Percentiles rank a stretch among this genome's conserved stretches.
phyloP scores from a whole-genome alignment of 176 grass and related monocot genomes.

The Triticum dicoccoides region DNA sequence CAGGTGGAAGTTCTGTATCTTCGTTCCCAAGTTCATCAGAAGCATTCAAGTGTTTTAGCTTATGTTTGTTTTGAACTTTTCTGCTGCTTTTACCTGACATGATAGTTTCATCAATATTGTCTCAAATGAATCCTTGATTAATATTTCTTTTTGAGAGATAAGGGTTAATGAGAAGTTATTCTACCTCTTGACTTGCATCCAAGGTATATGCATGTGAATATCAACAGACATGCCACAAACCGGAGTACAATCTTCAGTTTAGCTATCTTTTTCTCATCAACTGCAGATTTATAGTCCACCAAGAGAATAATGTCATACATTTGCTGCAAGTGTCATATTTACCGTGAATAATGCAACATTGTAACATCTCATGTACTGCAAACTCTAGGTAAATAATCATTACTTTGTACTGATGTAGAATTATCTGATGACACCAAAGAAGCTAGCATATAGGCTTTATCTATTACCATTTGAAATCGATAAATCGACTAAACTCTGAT shows the following conservation, averaged over 20 bases:
- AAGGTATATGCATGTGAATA: slow-evolving; percentile 7
- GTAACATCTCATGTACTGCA: neutral
- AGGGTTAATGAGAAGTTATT: neutral
- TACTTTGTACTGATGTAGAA: neutral
- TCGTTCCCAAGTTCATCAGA: neutral
- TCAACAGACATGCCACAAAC: slow-evolving; percentile 3
- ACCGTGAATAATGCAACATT: neutral
- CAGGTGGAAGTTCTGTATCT: neutral
- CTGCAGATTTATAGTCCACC: neutral
- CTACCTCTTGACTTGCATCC: slow-evolving; percentile 34
- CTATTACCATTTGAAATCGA: too few species aligned
- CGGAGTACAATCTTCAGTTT: slow-evolving; percentile 23
- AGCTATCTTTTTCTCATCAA: neutral
- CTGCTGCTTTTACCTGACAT: slow-evolving; percentile 12
- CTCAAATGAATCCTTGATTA: neutral
- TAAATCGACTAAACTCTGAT: too few species aligned
- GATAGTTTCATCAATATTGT: neutral
- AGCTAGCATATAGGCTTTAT: neutral
- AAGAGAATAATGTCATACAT: neutral
- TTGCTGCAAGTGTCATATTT: neutral
- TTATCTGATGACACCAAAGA: neutral
- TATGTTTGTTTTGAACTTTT: neutral
- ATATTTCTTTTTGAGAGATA: neutral
- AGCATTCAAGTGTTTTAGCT: neutral
- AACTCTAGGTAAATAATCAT: too few species aligned